Evolutionary conservation across 2,329 filamentous ascomycete genomes (phyloP).

Genomic region (Alternaria postmessia): DNA sequence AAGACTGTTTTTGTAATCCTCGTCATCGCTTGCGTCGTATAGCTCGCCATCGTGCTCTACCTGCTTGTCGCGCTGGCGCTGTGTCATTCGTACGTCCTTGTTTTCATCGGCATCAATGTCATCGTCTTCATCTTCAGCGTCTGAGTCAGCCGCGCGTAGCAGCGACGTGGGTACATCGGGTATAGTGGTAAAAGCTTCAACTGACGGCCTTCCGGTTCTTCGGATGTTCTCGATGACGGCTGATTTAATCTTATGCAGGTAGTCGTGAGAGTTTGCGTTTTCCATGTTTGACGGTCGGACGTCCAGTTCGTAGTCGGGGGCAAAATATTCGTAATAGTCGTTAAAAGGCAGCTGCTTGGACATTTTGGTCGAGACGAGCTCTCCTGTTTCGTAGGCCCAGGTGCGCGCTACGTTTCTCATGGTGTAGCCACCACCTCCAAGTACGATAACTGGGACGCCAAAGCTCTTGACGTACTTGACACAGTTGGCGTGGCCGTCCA

Average conservation of each 20-base stretch:
- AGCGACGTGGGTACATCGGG: slow-evolving; percentile 61
- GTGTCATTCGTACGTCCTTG: slow-evolving; percentile 81
- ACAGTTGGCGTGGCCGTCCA: slow-evolving; percentile 75
- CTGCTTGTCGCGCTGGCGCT: slow-evolving; percentile 82
- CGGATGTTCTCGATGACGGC: slow-evolving; percentile 73
- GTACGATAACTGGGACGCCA: slow-evolving; percentile 69
- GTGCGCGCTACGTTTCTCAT: slow-evolving; percentile 72
- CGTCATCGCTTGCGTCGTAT: slow-evolving; percentile 79
- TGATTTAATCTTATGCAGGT: slow-evolving; percentile 71
- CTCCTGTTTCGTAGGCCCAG: slow-evolving; percentile 74
- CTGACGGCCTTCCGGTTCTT: slow-evolving; percentile 67
- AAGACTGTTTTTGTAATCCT: slow-evolving; percentile 77
- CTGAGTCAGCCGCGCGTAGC: slow-evolving; percentile 67
- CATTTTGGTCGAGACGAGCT: slow-evolving; percentile 85
- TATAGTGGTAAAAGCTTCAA: slow-evolving; percentile 60
- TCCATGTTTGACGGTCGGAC: slow-evolving; percentile 77
- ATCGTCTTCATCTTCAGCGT: slow-evolving; percentile 69
- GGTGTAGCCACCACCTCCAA: slow-evolving; percentile 74
- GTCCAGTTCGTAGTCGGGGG: slow-evolving; percentile 73
- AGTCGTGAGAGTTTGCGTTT: slow-evolving; percentile 73
- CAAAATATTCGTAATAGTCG: slow-evolving; percentile 89
- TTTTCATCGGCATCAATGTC: slow-evolving; percentile 85
- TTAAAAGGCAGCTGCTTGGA: slow-evolving; percentile 88
- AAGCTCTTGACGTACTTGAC: slow-evolving; percentile 75
- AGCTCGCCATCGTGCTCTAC: slow-evolving; percentile 81